Base-by-base conservation (phyloP, 495 filamentous ascomycete species). In the Hyphodiscus hymeniophilus region DNA sequence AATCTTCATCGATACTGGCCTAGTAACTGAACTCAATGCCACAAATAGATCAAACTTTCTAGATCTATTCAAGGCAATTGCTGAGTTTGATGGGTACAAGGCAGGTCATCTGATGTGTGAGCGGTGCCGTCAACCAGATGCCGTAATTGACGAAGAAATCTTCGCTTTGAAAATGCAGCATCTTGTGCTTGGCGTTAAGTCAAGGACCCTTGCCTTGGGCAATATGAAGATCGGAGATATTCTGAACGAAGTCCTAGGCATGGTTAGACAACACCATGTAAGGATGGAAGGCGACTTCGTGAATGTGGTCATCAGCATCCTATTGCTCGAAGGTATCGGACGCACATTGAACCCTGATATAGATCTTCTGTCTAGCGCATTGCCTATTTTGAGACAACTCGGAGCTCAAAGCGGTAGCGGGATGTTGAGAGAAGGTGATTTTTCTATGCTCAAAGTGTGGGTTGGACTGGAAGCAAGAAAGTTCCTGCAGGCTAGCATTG, bases 101-200 rank as follows among this genome's bases (percentile, higher is more conserved):
- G 91, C 92, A 2, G 94, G 94, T 0, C 81, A 94, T 45, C 72
- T 99, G 17, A 99, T 99, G 94, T 87, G 91, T 39, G 87, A 95
- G 59, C 83, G 94, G 22, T 95, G 88, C 54, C 82, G 90, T 17
- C 88, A 94, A 49, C 94, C 94, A 0, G 81, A 89, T 12, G 83
- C 82, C 3, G 94, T 99, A 7, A 70, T 95, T 34, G 85, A 95
- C 47, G 59, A 77, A 20, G 90, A 99, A 54, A 75, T 95, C 2
- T 99, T 97, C 57, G 87, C 91, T 1, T 69, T 96, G 28, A 88
- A 88, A 61, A 96, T 99, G 94, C 87, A 97, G 65, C 88, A 95
- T 64, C 74, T 99, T 2, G 86, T 99, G 4, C 69, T 96, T 0
- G 79, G 79, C 28, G 88, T 99, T 32, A 97, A 96, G 66, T 84